Conservation (phyloP, 2,329 filamentous ascomycete genomes). For the Pestalotiopsis fici region DNA sequence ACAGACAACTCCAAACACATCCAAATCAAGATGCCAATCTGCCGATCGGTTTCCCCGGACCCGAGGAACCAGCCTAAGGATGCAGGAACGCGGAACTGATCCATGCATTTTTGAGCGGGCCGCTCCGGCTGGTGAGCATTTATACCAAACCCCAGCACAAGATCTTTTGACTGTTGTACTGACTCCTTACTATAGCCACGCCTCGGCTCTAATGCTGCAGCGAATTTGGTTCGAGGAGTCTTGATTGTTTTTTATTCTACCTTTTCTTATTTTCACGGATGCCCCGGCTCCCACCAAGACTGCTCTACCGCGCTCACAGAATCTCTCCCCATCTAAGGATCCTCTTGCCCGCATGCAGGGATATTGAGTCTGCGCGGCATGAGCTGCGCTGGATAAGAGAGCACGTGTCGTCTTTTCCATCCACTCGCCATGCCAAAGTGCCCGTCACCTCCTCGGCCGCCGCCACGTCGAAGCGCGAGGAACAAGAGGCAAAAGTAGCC, state of each 20-base stretch:
- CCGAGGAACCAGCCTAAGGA: too few species aligned
- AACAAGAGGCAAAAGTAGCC: constrained; percentile 32
- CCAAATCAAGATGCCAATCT: too few species aligned
- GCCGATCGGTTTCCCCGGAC: too few species aligned
- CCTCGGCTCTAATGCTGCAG: too few species aligned
- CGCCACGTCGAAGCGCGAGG: too few species aligned
- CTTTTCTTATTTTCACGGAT: constrained; percentile 35
- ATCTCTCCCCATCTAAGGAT: constrained; percentile 57
- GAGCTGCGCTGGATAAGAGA: constrained; percentile 75
- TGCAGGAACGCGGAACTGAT: not conserved
- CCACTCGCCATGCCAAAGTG: not conserved
- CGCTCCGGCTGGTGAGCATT: not conserved
- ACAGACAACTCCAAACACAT: too few species aligned
- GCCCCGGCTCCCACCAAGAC: constrained; percentile 63
- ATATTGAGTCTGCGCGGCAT: constrained; percentile 62
- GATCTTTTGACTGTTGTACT: not conserved
- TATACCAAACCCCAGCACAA: not conserved
- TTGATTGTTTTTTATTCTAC: too few species aligned
- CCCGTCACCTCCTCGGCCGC: not conserved
- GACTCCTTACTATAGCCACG: not conserved
- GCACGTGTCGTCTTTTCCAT: constrained; percentile 36
- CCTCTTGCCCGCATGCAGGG: constrained; percentile 65
- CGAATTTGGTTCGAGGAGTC: too few species aligned
- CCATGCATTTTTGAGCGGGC: not conserved
- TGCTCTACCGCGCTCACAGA: constrained; percentile 54